Evolutionary conservation across 1,284 basidiomycete genomes (phyloP), one percentile per base, ranked within the genome.

Genomic region (Cryptococcus sp.): DNA sequence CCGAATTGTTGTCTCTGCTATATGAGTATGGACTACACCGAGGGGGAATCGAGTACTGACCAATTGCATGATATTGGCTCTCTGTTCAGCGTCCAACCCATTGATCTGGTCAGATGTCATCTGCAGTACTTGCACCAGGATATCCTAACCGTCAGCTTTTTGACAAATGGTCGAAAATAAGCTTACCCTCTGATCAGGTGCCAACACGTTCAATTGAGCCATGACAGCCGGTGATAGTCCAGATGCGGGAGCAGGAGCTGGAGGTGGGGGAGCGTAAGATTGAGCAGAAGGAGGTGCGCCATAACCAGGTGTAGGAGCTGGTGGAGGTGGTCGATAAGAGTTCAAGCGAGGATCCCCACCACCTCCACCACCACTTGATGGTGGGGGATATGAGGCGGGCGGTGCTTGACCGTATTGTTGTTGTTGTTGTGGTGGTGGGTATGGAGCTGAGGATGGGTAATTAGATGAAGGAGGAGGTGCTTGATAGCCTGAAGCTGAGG

Each of bases 61-160:
- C 70, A 96, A 75, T 64, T 87, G 83, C 74, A 90, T 80, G 43
- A 98, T 89, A n/a, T 89, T 86, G 0, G 84, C 83, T 44, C 87
- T 81, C 62, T 98, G 92, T 2, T 82, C 79, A 1, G 88, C 85
- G 21, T 91, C 88, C 44, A 98, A 76, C 7, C 82, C 83, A 52
- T 84, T 85, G 63, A 98, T 88, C 74, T 98, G 91, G 45, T 91
- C 90, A 37, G 82, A 85, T 0, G 88, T 88, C 64, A 98, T 76
- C 54, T 81, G 82, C 28, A 98, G 77, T 0, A 98, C 91, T 76
- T 93, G 91, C 70, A 88, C 79, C 43, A 92, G 69, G 84, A 91
- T 88, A 23, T 81, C 79, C 87, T 91, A 64, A n/a, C 14, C 11
- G 24, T 25, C 13, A 5, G 42, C 41, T 16, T 18, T 11, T 40